These are phyloP conservation scores for Noccaea bulbosa DNA, from an alignment of 345 rosid genomes.

Conservation along the genomic window DNA sequence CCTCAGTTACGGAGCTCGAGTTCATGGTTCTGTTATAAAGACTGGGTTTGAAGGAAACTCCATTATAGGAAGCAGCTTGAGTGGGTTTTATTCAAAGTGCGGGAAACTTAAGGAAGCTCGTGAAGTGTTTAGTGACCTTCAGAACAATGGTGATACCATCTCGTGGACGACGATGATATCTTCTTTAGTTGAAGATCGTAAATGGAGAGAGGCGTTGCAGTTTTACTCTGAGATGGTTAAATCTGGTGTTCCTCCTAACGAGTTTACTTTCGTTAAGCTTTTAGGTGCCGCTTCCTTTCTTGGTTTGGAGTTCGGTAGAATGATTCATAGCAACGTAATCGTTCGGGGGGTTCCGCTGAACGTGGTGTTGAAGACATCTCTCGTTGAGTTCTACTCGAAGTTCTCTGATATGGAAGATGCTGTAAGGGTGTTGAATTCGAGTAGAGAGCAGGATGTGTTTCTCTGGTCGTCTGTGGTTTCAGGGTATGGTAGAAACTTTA, in stretches of 20 bases:
- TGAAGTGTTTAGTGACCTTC: conserved; percentile 49
- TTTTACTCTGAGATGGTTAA: conserved; percentile 58
- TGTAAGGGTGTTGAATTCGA: conserved; percentile 49
- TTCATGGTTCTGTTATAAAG: conserved; percentile 58
- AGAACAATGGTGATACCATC: conserved; percentile 54
- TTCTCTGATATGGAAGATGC: conserved; percentile 57
- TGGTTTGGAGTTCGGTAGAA: conserved; percentile 55
- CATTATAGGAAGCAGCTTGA: conserved; percentile 51
- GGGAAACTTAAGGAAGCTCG: conserved; percentile 49
- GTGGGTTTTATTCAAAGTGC: conserved; percentile 64
- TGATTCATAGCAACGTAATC: conserved; percentile 58
- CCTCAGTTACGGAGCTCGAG: conserved; percentile 46
- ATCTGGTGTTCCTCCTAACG: conserved; percentile 59
- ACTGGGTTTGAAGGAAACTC: conserved; percentile 57
- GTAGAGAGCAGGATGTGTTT: conserved; percentile 51
- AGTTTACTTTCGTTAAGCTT: conserved; percentile 64
- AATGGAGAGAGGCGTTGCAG: conserved; percentile 55
- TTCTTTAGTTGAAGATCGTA: conserved; percentile 51
- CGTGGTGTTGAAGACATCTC: conserved; percentile 65
- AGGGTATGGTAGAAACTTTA: conserved; percentile 53
- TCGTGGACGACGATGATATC: conserved; percentile 77
- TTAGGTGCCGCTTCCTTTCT: conserved; percentile 51
- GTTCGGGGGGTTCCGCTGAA: conserved; percentile 54
- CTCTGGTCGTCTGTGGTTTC: conserved; percentile 65
- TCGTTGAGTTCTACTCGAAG: conserved; percentile 63